These are phyloP conservation scores for Solanum microdontum DNA, from an alignment of 257 asterid genomes.

Conservation along the genomic window DNA sequence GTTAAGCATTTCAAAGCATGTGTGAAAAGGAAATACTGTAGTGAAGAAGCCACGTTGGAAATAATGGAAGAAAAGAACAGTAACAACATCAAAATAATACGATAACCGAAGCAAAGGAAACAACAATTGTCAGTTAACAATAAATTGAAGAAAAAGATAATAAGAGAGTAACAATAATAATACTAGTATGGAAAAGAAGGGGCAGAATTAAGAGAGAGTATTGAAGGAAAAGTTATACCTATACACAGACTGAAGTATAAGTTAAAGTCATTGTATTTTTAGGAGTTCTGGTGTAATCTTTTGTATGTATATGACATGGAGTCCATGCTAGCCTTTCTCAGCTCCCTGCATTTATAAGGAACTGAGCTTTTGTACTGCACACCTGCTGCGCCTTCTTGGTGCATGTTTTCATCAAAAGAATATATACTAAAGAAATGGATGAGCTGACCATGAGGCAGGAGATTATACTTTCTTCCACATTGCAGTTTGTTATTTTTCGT, in stretches of 20 bases:
- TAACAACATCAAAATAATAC: neutral
- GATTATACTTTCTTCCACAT: neutral
- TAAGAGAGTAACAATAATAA: neutral
- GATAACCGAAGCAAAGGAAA: neutral
- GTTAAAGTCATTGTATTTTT: neutral
- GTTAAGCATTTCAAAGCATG: neutral
- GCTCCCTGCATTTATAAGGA: neutral
- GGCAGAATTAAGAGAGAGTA: neutral
- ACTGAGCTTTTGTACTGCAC: neutral
- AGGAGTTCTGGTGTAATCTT: neutral
- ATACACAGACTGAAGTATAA: neutral
- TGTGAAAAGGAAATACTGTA: neutral
- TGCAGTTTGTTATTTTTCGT: neutral
- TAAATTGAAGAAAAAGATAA: neutral
- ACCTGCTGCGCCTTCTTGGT: neutral
- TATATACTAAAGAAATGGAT: neutral
- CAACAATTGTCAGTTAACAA: neutral
- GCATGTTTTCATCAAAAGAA: neutral
- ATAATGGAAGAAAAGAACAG: neutral
- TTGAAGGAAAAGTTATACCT: neutral
- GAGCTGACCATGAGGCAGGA: neutral
- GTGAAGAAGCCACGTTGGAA: neutral
- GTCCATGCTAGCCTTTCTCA: neutral
- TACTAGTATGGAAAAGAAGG: neutral
- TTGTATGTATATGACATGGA: neutral